Base-by-base conservation (phyloP, 495 filamentous ascomycete genomes). In the Barbatosphaeria neglecta region DNA sequence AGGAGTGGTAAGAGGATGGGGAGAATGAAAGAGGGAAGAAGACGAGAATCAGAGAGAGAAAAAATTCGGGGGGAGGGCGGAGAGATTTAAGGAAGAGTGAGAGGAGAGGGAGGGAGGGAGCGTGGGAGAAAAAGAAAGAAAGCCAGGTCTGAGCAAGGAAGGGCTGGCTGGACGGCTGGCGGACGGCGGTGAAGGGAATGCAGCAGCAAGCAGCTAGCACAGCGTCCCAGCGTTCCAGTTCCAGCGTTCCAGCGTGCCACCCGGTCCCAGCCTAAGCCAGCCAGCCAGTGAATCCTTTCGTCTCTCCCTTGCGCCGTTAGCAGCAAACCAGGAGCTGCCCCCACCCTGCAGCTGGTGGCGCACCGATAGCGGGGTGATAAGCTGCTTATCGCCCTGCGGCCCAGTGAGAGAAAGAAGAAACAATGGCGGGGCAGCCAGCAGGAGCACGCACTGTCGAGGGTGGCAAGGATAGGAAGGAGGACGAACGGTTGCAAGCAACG, bases 1-100 rank as follows among this genome's bases (percentile, higher is more conserved):
- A 37, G 19, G 25, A 37, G 0, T 17, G n/a, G 18, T 20, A 18
- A 22, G 22, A 22, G 43, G 43, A 45, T 19, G 23, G 50, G 43
- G 27, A 44, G 33, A 45, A n/a, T n/a, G n/a, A n/a, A n/a, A n/a
- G n/a, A 44, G 46, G 22, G 20, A 43, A 45, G 25, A 31, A 25
- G 46, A 51, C 50, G 48, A 48, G 49, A 42, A 47, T 43, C 35
- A 31, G 28, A 33, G 28, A 18, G 31, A 46, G n/a, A 38, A 27
- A 41, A 38, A 28, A 15, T 43, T 38, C 18, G 27, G 20, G 42
- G 37, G 47, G 48, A 51, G 11, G 45, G 38, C 47, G 33, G 22
- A 48, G 42, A 31, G 46, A 50, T 41, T 47, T 48, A 45, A 45
- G 37, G 44, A 47, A 24, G 47, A 44, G n/a, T 45, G 41, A 44